Base-by-base conservation (phyloP, 345 rosid species). In the Ailanthus altissimus region DNA sequence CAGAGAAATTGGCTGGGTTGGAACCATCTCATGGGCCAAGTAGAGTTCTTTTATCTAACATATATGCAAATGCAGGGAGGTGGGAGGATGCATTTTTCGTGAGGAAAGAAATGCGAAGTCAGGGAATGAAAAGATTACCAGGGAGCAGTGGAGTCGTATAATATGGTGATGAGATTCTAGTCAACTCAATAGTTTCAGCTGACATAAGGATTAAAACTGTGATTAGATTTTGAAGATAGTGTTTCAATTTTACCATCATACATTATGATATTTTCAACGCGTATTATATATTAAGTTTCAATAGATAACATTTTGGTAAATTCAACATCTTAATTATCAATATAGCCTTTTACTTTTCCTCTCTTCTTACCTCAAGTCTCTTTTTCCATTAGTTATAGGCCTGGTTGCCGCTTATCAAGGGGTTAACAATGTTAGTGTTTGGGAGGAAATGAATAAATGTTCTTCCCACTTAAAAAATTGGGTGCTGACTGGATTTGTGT, bases 11-110 rank as follows among this genome's bases (percentile, higher is more conserved):
- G 84, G 92, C 79, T 8, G 86, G 68, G 21, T 76, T 91, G 84
- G 90, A 92, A 43, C 94, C 92, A 8, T 79, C 85, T 64, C 92
- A 92, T 65, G 94, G 82, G 45, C 90, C 89, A 5, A 82, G 93
- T 64, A 83, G 85, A 76, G 93, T 89, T 69, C 85, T 90, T 79
- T 86, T 92, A 40, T 90, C 97, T 57, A 94, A 88, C 67, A 71
- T 92, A 38, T 94, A 94, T 85, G 97, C 98, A 61, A 87, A 92
- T 77, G 93, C 84, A 78, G 93, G 94, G 77, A 90, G 90, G 85
- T 92, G 97, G 97, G 86, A 85, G 74, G 97, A 94, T 62, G 92
- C 95, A 25, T 83, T 86, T 81, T 81, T 65, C 15, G 83, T 88
- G 0, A 86, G 97, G 80, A 79, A 75, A 75, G 79, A 68, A 45